Evolutionary conservation across 768 basidiomycete species (phyloP).

Genomic region (Boletus subcaerulescens): DNA sequence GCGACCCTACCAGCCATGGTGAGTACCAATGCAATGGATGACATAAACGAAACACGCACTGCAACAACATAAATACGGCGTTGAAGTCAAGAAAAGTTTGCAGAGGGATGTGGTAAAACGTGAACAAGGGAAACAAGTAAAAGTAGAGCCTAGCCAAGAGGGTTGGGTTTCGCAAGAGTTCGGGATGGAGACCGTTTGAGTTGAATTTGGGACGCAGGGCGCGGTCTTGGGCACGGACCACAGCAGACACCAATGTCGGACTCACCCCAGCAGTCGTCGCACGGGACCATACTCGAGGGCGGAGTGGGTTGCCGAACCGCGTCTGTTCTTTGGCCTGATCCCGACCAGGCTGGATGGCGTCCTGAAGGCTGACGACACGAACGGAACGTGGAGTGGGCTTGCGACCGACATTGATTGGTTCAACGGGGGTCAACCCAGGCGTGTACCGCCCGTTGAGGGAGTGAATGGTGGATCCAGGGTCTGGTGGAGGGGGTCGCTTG

Average conservation of each 20-base stretch:
- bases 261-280: constrained; percentile 46
- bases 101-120: constrained; percentile 67
- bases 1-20: constrained; percentile 52
- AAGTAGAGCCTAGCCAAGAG: constrained; percentile 56
- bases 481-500: constrained; percentile 70
- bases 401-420: constrained; percentile 49
- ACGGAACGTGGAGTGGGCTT: constrained; percentile 79
- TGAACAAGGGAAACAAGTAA: constrained; percentile 65
- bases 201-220: constrained; percentile 62
- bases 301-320: constrained; percentile 38
- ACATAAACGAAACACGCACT: constrained; percentile 51
- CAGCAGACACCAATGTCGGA: constrained; percentile 43
- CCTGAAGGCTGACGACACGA: constrained; percentile 71
- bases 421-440: constrained; percentile 32
- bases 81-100: constrained; percentile 92
- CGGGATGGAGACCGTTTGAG: constrained; percentile 63
- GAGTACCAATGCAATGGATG: constrained; percentile 6
- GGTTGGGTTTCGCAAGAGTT: constrained; percentile 62
- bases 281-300: constrained; percentile 56
- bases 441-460: constrained; percentile 46
- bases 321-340: constrained; percentile 53
- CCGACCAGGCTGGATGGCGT: constrained; percentile 40
- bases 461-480: constrained; percentile 68
- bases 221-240: constrained; percentile 31
- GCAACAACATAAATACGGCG: constrained; percentile 74